A percentile compares a stretch with the other conserved stretches of the same genome.
Conservation (phyloP, 2,329 filamentous ascomycete species). For the Ascosphaera apis region DNA sequence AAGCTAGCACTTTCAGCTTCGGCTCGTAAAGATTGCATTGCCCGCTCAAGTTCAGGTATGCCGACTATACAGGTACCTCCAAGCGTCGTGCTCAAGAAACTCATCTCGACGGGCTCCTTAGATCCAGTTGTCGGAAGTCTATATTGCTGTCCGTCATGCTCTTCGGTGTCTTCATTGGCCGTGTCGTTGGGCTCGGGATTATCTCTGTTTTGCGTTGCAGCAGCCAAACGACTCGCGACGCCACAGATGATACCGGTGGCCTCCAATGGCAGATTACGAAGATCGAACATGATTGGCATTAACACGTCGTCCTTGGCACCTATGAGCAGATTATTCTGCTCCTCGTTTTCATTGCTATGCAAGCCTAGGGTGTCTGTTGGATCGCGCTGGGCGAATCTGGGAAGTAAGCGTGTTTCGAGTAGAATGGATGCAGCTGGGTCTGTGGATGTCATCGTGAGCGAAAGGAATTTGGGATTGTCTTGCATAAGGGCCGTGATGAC, state of each 20-base stretch:
- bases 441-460: slow-evolving; percentile 21
- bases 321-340: slow-evolving; percentile 38
- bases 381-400: slow-evolving; percentile 50
- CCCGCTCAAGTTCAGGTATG: slow-evolving; percentile 48
- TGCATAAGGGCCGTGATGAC: slow-evolving; percentile 16
- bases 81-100: slow-evolving; percentile 69
- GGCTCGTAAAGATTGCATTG: slow-evolving; percentile 41
- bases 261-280: slow-evolving; percentile 58
- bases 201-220: slow-evolving; percentile 36
- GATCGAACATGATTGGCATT: slow-evolving; percentile 71
- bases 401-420: slow-evolving; percentile 27
- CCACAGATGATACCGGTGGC: slow-evolving; percentile 90
- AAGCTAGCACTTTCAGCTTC: slow-evolving; percentile 3
- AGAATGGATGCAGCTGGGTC: slow-evolving; percentile 24
- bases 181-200: slow-evolving; percentile 2
- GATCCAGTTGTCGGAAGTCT: slow-evolving; percentile 11
- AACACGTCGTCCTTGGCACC: slow-evolving; percentile 46
- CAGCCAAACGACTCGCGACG: slow-evolving; percentile 60
- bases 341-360: background rate
- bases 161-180: slow-evolving; percentile 1
- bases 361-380: slow-evolving; percentile 47
- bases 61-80: slow-evolving; percentile 77
- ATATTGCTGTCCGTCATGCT: background rate
- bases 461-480: slow-evolving; percentile 25
- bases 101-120: slow-evolving; percentile 45